A percentile compares a stretch with the other conserved stretches of the same genome.
These are phyloP conservation scores for Taxillus chinensis DNA, from an alignment of 164 flowering plant genomes.

Conservation along the genomic window DNA sequence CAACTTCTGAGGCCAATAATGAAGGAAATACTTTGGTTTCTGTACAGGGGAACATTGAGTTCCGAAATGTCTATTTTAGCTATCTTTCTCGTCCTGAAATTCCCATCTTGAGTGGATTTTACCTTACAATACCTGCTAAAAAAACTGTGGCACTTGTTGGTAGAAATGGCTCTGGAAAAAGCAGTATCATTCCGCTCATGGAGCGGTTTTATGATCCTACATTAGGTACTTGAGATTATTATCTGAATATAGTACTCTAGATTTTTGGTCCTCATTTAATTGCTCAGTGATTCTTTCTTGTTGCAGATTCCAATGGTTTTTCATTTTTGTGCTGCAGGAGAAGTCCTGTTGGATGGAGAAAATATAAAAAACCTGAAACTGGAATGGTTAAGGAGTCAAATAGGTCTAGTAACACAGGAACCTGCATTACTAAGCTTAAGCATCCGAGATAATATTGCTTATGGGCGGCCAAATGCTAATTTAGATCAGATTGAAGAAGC, in stretches of 20 bases:
- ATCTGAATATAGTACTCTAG: neutral
- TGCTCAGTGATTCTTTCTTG: neutral
- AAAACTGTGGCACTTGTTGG: constrained; percentile 98
- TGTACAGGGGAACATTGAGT: constrained; percentile 93
- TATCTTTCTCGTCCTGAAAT: constrained; percentile 95
- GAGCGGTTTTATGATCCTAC: constrained; percentile 94
- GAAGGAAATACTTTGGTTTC: constrained; percentile 55
- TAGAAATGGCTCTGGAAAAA: constrained; percentile 95
- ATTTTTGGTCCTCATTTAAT: neutral
- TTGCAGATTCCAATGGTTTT: constrained; percentile 7
- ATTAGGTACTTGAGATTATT: neutral
- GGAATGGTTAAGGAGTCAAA: constrained; percentile 93
- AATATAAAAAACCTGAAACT: constrained; percentile 79
- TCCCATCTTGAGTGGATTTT: constrained; percentile 94
- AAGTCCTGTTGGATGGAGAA: constrained; percentile 94
- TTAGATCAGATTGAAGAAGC: constrained; percentile 92
- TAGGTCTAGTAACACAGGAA: constrained; percentile 94
- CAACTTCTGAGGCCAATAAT: constrained; percentile 61
- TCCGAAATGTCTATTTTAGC: constrained; percentile 94
- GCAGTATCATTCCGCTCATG: constrained; percentile 98
- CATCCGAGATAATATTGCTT: constrained; percentile 89
- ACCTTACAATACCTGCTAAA: constrained; percentile 86
- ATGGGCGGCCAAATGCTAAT: constrained; percentile 68
- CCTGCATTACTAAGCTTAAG: constrained; percentile 97
- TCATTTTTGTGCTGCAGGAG: constrained; percentile 51